Percentiles rank a stretch among this genome's conserved stretches.
These are phyloP conservation scores for Metschnikowia sp. DNA, from an alignment of 805 yeast species.

Conservation along the genomic window DNA sequence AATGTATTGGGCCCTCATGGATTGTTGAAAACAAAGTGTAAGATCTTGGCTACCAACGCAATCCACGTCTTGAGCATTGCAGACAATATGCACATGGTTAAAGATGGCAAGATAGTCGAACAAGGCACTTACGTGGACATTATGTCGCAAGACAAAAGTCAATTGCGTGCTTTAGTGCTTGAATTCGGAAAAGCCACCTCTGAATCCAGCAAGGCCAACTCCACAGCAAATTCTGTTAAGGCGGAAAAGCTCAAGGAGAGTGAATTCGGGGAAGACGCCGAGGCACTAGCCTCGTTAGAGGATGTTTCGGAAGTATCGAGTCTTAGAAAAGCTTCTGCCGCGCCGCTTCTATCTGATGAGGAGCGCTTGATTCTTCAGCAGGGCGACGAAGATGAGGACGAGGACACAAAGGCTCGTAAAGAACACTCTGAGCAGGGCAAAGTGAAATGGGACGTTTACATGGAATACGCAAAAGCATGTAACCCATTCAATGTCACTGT, in stretches of 20 bases:
- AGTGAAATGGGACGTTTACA: constrained; percentile 84
- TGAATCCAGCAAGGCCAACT: constrained; percentile 9
- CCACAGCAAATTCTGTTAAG: constrained; percentile 20
- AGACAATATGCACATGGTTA: constrained; percentile 62
- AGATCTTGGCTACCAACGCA: constrained; percentile 81
- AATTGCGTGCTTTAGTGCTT: constrained; percentile 50
- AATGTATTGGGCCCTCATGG: constrained; percentile 83
- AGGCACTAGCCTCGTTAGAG: constrained; percentile 21
- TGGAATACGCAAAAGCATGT: constrained; percentile 84
- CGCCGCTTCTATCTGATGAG: constrained; percentile 37
- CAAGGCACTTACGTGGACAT: constrained; percentile 60
- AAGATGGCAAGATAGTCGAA: constrained; percentile 65
- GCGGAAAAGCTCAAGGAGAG: constrained; percentile 17
- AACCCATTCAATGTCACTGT: constrained; percentile 61
- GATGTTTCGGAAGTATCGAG: constrained; percentile 29
- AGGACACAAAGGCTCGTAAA: constrained; percentile 44
- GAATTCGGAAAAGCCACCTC: constrained; percentile 58
- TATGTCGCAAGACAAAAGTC: constrained; percentile 42
- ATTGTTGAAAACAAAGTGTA: constrained; percentile 67
- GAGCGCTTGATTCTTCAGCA: constrained; percentile 30
- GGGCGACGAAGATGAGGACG: constrained; percentile 34
- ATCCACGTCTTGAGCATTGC: constrained; percentile 80
- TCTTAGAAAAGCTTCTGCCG: constrained; percentile 65
- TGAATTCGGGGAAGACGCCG: constrained; percentile 4
- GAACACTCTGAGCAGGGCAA: constrained; percentile 92